Conservation (phyloP, 169 alveolate genomes). For the Plasmodium coatneyi region DNA sequence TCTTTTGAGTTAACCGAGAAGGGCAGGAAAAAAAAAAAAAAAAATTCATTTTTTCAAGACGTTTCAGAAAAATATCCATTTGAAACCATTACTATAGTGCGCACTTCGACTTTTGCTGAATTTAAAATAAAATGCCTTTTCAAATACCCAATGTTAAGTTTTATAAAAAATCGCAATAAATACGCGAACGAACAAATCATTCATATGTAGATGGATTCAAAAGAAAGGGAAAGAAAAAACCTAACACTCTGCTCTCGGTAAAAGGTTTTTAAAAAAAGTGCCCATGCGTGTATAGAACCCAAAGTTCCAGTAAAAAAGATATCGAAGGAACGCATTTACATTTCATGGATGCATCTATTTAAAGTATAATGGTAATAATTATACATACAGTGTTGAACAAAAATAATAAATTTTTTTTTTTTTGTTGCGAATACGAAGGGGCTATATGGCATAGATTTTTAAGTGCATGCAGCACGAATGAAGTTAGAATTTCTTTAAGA, state of each 20-base stretch:
- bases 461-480: background rate
- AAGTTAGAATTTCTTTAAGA: background rate
- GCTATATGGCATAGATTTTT: background rate
- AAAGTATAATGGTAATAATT: background rate
- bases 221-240: background rate
- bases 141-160: background rate
- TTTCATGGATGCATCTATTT: background rate
- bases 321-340: background rate
- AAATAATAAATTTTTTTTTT: background rate
- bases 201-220: background rate
- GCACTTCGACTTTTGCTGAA: background rate
- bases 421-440: background rate
- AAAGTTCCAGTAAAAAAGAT: background rate
- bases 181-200: background rate
- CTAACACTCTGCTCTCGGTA: background rate
- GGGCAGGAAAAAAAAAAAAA: background rate
- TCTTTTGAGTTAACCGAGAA: background rate
- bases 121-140: background rate
- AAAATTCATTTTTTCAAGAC: background rate
- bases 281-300: background rate
- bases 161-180: background rate
- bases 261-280: no score
- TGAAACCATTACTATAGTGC: background rate
- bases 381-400: background rate
- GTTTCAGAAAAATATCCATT: background rate